Base-by-base conservation (phyloP, 805 yeast genomes). In the Ogataea haglerorum region DNA sequence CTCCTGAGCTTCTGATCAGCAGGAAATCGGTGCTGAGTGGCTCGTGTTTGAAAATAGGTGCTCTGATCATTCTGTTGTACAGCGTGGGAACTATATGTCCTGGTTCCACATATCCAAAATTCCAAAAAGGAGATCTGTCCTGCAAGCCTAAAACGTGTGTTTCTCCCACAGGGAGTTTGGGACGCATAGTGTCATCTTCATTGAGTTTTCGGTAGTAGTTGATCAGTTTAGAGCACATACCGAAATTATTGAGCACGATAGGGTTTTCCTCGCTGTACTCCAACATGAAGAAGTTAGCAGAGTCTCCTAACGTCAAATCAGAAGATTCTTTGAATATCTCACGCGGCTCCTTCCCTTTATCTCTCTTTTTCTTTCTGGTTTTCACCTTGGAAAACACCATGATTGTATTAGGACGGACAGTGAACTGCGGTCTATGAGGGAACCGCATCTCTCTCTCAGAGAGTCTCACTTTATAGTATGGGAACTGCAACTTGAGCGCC, bases 111-210 rank as follows among this genome's bases (percentile, higher is more conserved):
- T 85, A 86, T 1, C 99, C 99, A 67, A 89, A 93, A 61, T 90
- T 93, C 98, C 99, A 93, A 60, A 93, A 93, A 10, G 99, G 97
- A 6, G 96, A 86, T 53, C 95, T 75, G 64, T 93, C 99, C 58
- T 90, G 96, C 1, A 87, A 86, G n/a, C 96, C 97, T 26, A 93
- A 69, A 3, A 93, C 96, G 64, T 86, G 93, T 0, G 98, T 93
- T 60, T 93, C 99, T 32, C 99, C 99, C 30, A 89, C 73, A 1
- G 87, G 76, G 19, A 89, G 69, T 55, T 90, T 91, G 0, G 98
- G 98, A 45, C 98, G 76, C 5, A 85, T 72, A 4, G 78, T 75
- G 60, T 93, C 99, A 36, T 85, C 89, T 12, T 82, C 88, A 43
- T 71, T 71, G 45, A 76, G 78, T 59, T 91, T 91, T 49, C 99